Evolutionary conservation across 371 early-diverging fungal genomes (phyloP), one percentile per base, ranked within the genome.

Genomic region (Batkoa obscura): DNA sequence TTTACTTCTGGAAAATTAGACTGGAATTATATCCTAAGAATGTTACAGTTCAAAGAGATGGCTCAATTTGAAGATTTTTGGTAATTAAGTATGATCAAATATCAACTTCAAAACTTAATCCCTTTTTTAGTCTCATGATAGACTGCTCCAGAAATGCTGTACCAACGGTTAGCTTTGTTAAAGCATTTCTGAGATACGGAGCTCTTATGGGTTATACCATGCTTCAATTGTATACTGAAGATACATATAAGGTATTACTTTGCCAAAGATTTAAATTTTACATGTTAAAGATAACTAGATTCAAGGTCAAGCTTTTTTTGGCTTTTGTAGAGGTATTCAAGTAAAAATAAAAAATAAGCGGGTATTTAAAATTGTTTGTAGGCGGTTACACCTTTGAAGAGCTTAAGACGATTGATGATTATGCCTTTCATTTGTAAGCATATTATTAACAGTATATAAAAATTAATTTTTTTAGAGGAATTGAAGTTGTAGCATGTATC

Each of bases 181-280:
- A 73, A 17, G 73, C 69, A 42, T 57, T 87, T 58, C 64, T 88
- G 45, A 76, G 84, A 36, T 68, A 72, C 47, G 77, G 79, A 70
- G 85, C 90, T 4, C 62, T 89, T 39, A 75, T 87, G 74, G 90
- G 90, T 1, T 66, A 85, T 60, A 84, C 80, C 61, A 85, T 84
- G 74, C 66, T 90, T 38, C 86, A 86, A 66, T 67, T 90, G 43
- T 90, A 90, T 63, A 89, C 90, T 0, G 90, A 90, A 58, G 90
- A 89, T 59, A 90, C 90, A 0, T 90, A 74, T 63, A 71, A 75
- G 64, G 77, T 80, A 39, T 51, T 0, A n/a, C 32, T 10, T 43
- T 41, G 12, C 32, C 23, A 23, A 23, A 23, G 23, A 23, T 23
- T 23, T 23, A 23, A 30, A 41, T 33, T 37, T 13, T 6, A 15